Base-by-base conservation (phyloP, 2,329 filamentous ascomycete genomes). In the Pyrenochaeta sp. region DNA sequence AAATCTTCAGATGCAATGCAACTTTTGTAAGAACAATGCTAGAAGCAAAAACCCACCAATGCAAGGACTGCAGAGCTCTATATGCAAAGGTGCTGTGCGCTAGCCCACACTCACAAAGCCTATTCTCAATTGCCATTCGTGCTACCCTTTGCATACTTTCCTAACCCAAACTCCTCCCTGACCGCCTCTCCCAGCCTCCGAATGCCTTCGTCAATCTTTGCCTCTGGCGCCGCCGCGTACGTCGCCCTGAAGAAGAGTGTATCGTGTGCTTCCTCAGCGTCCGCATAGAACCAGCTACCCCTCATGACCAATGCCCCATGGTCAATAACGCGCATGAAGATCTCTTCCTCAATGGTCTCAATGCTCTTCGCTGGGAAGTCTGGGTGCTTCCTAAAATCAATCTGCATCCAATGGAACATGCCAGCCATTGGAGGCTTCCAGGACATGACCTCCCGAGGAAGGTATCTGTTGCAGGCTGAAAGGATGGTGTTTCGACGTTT, bases 391-490 rank as follows among this genome's bases (percentile, higher is more conserved):
- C 78, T 80, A 67, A 86, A 85, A 64, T 91, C 83, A 15, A 95
- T 79, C 46, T 84, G 81, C 52, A 95, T 78, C 91, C 91, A 95
- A 71, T 91, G 89, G 84, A 99, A 99, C 95, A 99, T 99, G 72
- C 94, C 94, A 1, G 93, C 91, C 51, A 83, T 84, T 0, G 94
- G 93, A 0, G 90, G 85, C 21, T 81, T 84, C 92, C 93, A 98
- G 74, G 82, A 87, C 15, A 92, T 89, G 30, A 97, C 81, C 18
- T 90, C 87, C 20, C 73, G 78, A 0, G 93, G 92, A 17, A 97
- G 78, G 64, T 89, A 85, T 59, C 86, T 84, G 75, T 95, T 91
- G 71, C 92, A 97, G 0, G 93, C 92, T 7, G 83, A 82, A 4
- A 97, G 80, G 51, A 99, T 85, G 21, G 86, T 83, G 70, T 98